Base-by-base conservation (phyloP, 169 alveolate genomes). In the Eimeria acervulina region DNA sequence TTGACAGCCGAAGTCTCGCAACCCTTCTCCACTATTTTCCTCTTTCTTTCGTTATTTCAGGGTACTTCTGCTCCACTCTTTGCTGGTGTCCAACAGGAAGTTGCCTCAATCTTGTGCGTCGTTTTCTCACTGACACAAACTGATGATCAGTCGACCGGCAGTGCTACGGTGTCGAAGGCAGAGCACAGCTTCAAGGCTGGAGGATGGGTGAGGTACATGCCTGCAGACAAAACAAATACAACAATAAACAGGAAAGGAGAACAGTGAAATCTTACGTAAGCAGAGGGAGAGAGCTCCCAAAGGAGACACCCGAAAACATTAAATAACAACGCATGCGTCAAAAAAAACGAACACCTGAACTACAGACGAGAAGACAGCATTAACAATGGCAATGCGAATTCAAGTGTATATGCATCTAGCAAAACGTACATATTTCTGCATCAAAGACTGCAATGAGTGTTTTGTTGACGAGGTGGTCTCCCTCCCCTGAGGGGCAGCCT, bases 201-300 rank as follows among this genome's bases (percentile, higher is more conserved):
- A 2, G 96, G 96, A 55, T 93, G 96, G 4, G 96, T 93, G 72
- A 55, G 72, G 80, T 93, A 93, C 96, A 93, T 59, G 89, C 96
- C 96, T 93, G 89, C 17, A 31, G 5, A 17, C 15, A 13, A 42
- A 42, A 76, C 36, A 76, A 17, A 70, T n/a, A 15, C 17, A 31
- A 12, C 17, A 26, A 52, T 28, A 47, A 40, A 31, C 21, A 19
- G 10, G 28, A 0, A 36, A 63, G 6, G 28, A 28, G 17, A 6
- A 66, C 38, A 28, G 33, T 42, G 59, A 74, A 36, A 28, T 0
- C 66, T 7, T 2, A 17, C 13, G n/a, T 10, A 55, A 55, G n/a
- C 26, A 17, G 15, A 55, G n/a, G n/a, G n/a, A 10, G 21, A 61
- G 15, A 61, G n/a, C 74, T 4, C 74, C 36, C 28, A 61, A 61